phyloP scores from a whole-genome alignment of 257 asterid genomes.

The Datura wrightii region DNA sequence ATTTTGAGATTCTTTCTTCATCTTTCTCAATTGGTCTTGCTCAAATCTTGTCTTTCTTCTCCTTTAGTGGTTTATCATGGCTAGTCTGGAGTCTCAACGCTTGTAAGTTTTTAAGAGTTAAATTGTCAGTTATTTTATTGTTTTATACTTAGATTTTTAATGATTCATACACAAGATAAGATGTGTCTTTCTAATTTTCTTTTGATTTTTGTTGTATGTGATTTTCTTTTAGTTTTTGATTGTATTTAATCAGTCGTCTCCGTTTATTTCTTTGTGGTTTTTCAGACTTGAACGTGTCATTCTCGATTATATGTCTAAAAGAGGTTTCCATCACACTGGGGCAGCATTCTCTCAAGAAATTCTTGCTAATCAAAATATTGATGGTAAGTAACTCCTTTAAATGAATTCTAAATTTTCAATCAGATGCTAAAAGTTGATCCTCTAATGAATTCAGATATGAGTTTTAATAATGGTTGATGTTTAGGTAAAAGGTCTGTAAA shows the following conservation, averaged over 20 bases:
- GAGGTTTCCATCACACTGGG: constrained; percentile 42
- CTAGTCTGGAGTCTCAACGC: not conserved
- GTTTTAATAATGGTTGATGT: not conserved
- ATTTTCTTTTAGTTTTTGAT: not conserved
- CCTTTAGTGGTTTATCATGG: not conserved
- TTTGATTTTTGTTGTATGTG: not conserved
- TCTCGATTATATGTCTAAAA: constrained; percentile 45
- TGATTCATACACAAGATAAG: not conserved
- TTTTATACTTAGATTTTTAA: not conserved
- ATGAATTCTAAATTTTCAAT: not conserved
- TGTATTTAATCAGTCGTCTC: constrained; percentile 25
- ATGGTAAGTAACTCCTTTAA: constrained; percentile 38
- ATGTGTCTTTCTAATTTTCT: not conserved
- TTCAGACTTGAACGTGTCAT: constrained; percentile 50
- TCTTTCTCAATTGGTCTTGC: not conserved
- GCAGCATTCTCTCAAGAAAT: constrained; percentile 48
- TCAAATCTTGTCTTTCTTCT: not conserved
- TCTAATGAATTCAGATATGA: not conserved
- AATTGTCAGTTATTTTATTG: not conserved
- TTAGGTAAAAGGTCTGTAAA: not conserved
- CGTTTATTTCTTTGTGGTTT: constrained; percentile 23
- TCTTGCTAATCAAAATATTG: constrained; percentile 30
- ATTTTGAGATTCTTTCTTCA: not conserved
- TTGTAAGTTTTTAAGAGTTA: not conserved
- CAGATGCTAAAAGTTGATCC: not conserved